Percentiles rank a stretch among this genome's conserved stretches.
These are phyloP conservation scores for Mangifera indica DNA, from an alignment of 345 rosid species.

Conservation along the genomic window DNA sequence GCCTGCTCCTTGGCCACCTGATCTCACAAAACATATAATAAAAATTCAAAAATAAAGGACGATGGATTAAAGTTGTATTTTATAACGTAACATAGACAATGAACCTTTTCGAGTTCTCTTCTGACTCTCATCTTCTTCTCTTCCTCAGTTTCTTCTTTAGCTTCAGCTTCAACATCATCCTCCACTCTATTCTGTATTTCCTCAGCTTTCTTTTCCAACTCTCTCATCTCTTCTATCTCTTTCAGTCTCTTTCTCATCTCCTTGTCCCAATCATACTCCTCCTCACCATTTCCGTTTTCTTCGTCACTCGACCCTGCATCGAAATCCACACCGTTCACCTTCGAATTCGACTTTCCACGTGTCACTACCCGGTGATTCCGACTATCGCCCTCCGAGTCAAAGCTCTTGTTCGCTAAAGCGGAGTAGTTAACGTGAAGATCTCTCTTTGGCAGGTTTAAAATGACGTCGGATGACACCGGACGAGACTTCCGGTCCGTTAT, in stretches of 20 bases:
- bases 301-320: conserved; percentile 59
- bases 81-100: conserved; percentile 9
- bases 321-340: conserved; percentile 69
- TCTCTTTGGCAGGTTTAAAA: conserved; percentile 51
- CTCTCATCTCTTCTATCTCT: conserved; percentile 81
- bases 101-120: conserved; percentile 80
- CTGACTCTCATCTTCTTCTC: conserved; percentile 79
- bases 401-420: conserved; percentile 39
- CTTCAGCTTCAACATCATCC: conserved; percentile 37
- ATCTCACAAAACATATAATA: conserved; percentile 12
- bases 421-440: conserved; percentile 41
- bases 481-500: conserved; percentile 65
- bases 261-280: conserved; percentile 57
- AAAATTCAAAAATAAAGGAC: not conserved
- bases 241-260: conserved; percentile 72
- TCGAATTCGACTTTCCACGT: conserved; percentile 65
- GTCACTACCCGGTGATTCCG: conserved; percentile 40
- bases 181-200: conserved; percentile 63
- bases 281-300: conserved; percentile 43
- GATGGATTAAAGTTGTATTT: too few relatives aligned
- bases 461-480: conserved; percentile 42
- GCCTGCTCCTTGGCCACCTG: conserved; percentile 96
- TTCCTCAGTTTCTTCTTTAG: conserved; percentile 70
- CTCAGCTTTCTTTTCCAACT: conserved; percentile 86
- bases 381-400: conserved; percentile 54